Conservation (phyloP, 176 grass and related monocot species). For the Neostapfia colusana region DNA sequence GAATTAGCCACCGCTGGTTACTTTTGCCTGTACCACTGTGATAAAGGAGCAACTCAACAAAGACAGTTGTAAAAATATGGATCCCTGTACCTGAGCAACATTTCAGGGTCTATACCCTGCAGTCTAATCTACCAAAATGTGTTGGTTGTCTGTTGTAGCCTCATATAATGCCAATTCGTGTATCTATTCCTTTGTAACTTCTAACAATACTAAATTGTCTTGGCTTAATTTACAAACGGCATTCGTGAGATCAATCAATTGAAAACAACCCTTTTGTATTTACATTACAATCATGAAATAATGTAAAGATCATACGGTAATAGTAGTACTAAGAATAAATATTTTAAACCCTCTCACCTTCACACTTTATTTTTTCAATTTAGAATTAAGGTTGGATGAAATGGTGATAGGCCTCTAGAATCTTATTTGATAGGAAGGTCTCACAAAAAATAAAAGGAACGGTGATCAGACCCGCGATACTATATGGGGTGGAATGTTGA, state of each 20-base stretch:
- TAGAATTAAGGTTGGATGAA: no score
- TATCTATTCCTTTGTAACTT: conserved; percentile 6
- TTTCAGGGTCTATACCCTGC: conserved; percentile 5
- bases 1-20: conserved; percentile 1
- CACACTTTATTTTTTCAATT: no score
- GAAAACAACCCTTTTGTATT: not conserved
- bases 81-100: conserved; percentile 4
- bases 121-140: not conserved
- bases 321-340: no score
- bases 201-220: not conserved
- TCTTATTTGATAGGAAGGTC: no score
- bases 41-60: conserved; percentile 12
- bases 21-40: conserved; percentile 1
- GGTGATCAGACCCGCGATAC: no score
- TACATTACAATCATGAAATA: not conserved
- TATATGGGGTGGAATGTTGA: no score
- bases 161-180: not conserved
- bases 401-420: no score
- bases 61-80: conserved; percentile 17
- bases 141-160: conserved; percentile 35
- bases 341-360: no score
- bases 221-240: not conserved
- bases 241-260: not conserved
- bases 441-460: no score
- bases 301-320: not conserved